Base-by-base conservation (phyloP, 176 grass and related monocot genomes). In the Canna indica region DNA sequence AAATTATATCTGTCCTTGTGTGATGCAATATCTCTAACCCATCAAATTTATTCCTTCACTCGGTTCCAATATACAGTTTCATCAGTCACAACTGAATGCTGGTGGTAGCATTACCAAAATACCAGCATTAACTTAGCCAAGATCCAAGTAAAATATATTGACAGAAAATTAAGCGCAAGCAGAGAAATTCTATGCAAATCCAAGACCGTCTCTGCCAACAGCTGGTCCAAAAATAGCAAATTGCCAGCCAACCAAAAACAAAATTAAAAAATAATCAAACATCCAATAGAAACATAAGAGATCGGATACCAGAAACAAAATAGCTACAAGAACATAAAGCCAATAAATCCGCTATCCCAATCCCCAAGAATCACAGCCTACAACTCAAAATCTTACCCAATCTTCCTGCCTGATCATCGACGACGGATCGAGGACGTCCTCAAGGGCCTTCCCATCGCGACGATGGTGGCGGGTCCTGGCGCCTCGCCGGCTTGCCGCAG, bases 391-490 rank as follows among this genome's bases (percentile, higher is more conserved):
- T 26, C 82, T 87, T 74, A 99, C 94, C 69, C 72, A 76, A 84
- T 93, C 84, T 66, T 76, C 83, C 22, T 18, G 35, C 25, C 71
- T 24, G 14, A 28, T 24, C 11, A 31, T 16, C 25, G n/a, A 18
- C 22, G 14, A 17, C 12, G 35, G 53, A 60, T 28, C 22, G 26
- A 29, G n/a, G 15, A 24, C 35, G 24, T 59, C 63, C 63, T 41
- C 54, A 36, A 60, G 15, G 12, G 53, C 53, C 54, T 27, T 70
- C 0, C 77, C 60, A 38, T 83, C 77, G 16, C 77, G 80, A 22
- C 94, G 71, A 29, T 59, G 79, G 84, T 79, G 76, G 76, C 80
- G 81, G 28, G 77, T 73, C 13, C 74, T 77, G 5, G 71, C 57
- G 57, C 77, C 46, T 39, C 31, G 61, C 18, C 65, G 59, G 53